Conservation (phyloP, 2,329 filamentous ascomycete genomes). For the Lachnellula hyalina region DNA sequence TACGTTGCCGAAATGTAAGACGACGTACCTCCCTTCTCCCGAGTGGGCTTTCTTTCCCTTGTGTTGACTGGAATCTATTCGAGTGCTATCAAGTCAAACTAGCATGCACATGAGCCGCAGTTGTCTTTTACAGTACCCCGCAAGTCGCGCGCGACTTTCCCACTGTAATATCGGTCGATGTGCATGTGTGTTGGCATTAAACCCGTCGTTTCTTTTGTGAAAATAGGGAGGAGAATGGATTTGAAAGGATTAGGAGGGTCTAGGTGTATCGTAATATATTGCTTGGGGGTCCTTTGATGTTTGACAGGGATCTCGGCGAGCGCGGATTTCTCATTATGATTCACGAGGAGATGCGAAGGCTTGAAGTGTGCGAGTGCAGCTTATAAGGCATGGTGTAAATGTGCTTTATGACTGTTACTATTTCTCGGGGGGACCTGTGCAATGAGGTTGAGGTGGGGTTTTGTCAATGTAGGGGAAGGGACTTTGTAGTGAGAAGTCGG, state of each 20-base stretch:
- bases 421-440: no score
- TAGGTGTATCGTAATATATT: not conserved
- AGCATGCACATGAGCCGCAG: no score
- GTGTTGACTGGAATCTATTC: not conserved
- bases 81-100: not conserved
- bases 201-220: not conserved
- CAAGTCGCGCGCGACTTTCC: not conserved
- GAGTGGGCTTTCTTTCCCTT: not conserved
- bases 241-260: not conserved
- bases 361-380: not conserved
- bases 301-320: not conserved
- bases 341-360: not conserved
- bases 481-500: not conserved
- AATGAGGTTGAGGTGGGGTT: not conserved
- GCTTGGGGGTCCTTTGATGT: not conserved
- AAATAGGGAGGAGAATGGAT: not conserved
- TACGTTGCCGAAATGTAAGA: no score
- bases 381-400: not conserved
- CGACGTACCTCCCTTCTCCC: not conserved
- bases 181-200: not conserved
- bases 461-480: not conserved
- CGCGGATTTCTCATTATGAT: not conserved
- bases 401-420: not conserved
- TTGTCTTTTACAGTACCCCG: not conserved
- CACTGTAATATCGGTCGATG: not conserved